phyloP scores from a whole-genome alignment of 306 rosid genomes.

The Rubus idaeus region DNA sequence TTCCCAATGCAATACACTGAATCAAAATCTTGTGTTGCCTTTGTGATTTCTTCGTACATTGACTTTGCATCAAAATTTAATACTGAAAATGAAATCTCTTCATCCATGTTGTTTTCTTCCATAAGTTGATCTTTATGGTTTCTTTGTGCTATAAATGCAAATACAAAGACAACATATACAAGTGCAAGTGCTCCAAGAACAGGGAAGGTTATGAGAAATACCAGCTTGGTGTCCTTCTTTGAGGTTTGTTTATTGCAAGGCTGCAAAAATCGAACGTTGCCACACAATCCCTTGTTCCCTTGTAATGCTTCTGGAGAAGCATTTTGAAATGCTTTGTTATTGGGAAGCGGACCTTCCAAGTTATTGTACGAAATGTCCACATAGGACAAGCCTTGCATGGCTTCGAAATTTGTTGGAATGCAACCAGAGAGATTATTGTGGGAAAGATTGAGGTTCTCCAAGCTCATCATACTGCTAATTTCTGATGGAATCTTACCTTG shows the following conservation, averaged over 20 bases:
- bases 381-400: neutral
- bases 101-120: neutral
- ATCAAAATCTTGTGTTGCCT: constrained; percentile 8
- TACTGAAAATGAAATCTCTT: neutral
- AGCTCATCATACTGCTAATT: neutral
- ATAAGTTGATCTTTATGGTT: neutral
- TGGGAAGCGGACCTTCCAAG: constrained; percentile 5
- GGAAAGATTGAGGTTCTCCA: neutral
- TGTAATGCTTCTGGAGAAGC: neutral
- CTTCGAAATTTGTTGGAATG: neutral
- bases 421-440: neutral
- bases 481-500: neutral
- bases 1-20: constrained; percentile 8
- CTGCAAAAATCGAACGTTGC: neutral
- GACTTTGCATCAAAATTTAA: constrained; percentile 2
- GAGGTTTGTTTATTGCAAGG: neutral
- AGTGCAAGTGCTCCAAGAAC: neutral
- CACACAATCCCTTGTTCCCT: neutral
- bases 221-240: neutral
- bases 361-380: neutral
- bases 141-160: neutral
- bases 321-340: neutral
- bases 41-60: neutral
- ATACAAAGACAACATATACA: neutral
- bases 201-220: neutral